Percentiles rank a stretch among this genome's conserved stretches.
Evolutionary conservation across 305 asterid species (phyloP).

Genomic region (Nicotiana rustica): DNA sequence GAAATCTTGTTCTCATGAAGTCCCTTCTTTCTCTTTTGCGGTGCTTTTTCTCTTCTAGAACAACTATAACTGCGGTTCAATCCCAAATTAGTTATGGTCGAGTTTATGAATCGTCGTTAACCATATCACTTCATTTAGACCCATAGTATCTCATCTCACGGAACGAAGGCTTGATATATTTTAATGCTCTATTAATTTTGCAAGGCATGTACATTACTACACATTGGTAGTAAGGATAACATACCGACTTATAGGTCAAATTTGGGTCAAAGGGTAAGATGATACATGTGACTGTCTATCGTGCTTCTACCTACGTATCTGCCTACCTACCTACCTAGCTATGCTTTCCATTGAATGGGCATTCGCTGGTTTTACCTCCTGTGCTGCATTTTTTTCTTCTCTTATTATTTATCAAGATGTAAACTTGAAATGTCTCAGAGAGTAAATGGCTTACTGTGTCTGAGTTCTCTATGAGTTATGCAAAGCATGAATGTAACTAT

Average conservation of each 20-base stretch:
- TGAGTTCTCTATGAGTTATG: slow-evolving; percentile 12
- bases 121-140: not conserved
- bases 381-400: not conserved
- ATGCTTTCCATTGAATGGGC: not conserved
- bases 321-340: not conserved
- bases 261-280: not conserved
- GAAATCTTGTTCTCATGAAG: not conserved
- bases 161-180: not conserved
- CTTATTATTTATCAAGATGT: not conserved
- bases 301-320: not conserved
- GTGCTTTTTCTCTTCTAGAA: slow-evolving; percentile 25
- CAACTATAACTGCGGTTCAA: not conserved
- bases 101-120: not conserved
- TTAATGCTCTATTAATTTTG: not conserved
- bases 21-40: not conserved
- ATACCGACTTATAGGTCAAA: not conserved
- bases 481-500: not conserved
- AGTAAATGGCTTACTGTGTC: not conserved
- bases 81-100: not conserved
- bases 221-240: not conserved
- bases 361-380: not conserved
- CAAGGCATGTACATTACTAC: not conserved
- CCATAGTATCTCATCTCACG: not conserved
- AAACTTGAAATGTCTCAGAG: slow-evolving; percentile 6
- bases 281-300: not conserved